Conservation (phyloP, 2,329 filamentous ascomycete species). For the Aspergillus nomiae region DNA sequence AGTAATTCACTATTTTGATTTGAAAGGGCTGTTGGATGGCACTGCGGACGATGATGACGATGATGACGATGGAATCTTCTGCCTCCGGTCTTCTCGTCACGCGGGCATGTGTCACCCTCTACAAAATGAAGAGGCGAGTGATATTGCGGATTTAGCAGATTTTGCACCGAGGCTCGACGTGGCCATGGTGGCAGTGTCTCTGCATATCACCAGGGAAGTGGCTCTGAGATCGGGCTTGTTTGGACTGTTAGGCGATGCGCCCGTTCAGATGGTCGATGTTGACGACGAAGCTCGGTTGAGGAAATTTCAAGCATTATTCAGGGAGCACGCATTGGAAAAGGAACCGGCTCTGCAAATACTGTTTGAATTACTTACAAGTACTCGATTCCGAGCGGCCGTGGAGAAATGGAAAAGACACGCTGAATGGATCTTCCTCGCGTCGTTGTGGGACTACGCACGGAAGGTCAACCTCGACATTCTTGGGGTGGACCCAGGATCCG, state of each 20-base stretch:
- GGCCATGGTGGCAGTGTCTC: not conserved
- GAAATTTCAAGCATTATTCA: not conserved
- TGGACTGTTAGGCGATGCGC: not conserved
- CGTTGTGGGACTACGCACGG: not conserved
- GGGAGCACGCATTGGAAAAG: not conserved
- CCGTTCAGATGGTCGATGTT: not conserved
- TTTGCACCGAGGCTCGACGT: not conserved
- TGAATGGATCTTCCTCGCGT: not conserved
- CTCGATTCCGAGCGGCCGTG: not conserved
- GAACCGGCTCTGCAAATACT: not conserved
- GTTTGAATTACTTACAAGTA: not conserved
- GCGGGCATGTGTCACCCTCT: too few species aligned
- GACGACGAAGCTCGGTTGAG: not conserved
- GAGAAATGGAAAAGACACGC: not conserved
- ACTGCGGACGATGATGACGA: not conserved
- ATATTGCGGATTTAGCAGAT: not conserved
- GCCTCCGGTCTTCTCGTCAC: too few species aligned
- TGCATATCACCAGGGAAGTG: not conserved
- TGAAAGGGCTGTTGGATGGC: not conserved
- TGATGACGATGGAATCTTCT: not conserved
- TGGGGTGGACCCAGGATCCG: not conserved
- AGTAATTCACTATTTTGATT: not conserved
- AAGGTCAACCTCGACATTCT: not conserved
- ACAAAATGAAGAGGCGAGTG: fast-evolving
- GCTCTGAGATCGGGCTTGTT: not conserved